Percentiles rank a stretch among this genome's conserved stretches.
These are phyloP conservation scores for Alternaria arborescens DNA, from an alignment of 2,329 filamentous ascomycete genomes.

Conservation along the genomic window DNA sequence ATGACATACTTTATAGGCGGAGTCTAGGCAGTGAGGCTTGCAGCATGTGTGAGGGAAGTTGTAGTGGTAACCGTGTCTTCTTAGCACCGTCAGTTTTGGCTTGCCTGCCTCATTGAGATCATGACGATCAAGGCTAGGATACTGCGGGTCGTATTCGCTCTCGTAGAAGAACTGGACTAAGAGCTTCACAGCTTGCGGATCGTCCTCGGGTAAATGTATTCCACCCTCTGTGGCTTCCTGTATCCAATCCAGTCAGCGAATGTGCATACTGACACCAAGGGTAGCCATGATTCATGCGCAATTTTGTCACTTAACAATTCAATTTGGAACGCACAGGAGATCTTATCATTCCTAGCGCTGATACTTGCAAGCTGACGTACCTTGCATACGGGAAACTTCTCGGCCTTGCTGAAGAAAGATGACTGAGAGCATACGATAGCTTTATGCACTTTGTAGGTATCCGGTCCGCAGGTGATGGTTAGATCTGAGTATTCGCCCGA, in stretches of 20 bases:
- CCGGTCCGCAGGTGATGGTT: conserved; percentile 22
- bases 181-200: conserved; percentile 15
- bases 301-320: no score
- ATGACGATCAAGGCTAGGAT: not conserved
- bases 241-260: no score
- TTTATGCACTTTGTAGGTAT: conserved; percentile 25
- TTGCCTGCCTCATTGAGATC: not conserved
- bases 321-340: no score
- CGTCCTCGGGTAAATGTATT: conserved; percentile 24
- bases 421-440: conserved; percentile 9
- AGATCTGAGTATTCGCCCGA: conserved; percentile 29
- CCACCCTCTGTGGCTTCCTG: conserved; percentile 17
- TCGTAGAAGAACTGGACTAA: conserved; percentile 33
- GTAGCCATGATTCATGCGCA: no score
- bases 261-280: no score
- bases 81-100: not conserved
- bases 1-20: not conserved
- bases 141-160: conserved; percentile 17
- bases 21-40: not conserved
- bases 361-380: not conserved
- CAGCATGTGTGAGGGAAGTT: conserved; percentile 3
- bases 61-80: not conserved
- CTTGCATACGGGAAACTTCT: not conserved
- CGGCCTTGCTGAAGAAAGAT: not conserved
- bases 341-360: conserved; percentile 3